Evolutionary conservation across 192 early-diverging fungal species (phyloP), one percentile per base, ranked within the genome.

Genomic region (Pilobolus umbonatus): DNA sequence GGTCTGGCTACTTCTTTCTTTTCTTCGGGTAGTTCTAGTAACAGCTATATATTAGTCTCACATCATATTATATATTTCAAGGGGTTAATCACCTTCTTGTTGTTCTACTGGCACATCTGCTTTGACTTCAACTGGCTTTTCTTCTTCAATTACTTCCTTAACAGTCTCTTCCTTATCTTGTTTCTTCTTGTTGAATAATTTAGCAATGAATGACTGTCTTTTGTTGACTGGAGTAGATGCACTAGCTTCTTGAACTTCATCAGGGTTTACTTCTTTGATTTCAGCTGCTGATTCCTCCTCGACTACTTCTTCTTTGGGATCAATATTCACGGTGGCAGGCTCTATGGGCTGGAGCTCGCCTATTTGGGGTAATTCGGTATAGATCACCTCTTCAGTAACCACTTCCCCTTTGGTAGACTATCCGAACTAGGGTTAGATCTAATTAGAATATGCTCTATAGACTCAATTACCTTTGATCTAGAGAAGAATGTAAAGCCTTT

Each of bases 171-270:
- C 44, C 31, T 35, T 54, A 11, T 59, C 45, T 9, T 38, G 29
- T 22, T 46, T 49, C 22, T 44, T 47, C 21, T 59, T 59, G 24
- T 47, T 59, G 35, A 59, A 59, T 10, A 59, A 26, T 32, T 59
- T 59, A 7, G 31, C 25, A 32, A 59, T 59, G 30, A 59, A 59
- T 30, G 57, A 59, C 35, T 59, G 57, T 25, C 57, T 43, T 32
- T 59, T 59, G 24, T 54, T 38, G 12, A 22, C 21, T 34, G 39
- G 42, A 58, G 32, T 51, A 67, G 50, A 61, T 67, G 22, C 35
- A 40, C 44, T 67, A 54, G 26, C 65, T 66, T 29, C 63, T 34
- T 54, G 31, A 39, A 25, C 44, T 36, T 46, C 45, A 6, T 6
- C 5, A 8, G 14, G 38, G 14, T 42, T 43, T 25, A 29, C 48